Conservation (phyloP, 306 rosid species). For the Lagenaria siceraria region DNA sequence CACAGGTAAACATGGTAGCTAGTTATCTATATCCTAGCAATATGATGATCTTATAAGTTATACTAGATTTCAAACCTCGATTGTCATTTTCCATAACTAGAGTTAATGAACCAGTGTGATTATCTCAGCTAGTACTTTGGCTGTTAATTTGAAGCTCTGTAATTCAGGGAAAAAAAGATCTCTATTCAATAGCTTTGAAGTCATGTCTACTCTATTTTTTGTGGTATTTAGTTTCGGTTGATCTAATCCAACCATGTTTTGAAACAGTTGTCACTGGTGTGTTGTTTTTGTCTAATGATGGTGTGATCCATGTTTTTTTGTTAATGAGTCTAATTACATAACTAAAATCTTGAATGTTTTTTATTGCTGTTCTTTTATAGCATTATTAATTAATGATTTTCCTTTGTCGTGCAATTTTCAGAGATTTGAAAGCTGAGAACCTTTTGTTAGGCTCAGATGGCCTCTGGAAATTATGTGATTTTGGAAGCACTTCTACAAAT, state of each 20-base stretch:
- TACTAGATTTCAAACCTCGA: not conserved
- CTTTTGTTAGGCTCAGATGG: conserved; percentile 74
- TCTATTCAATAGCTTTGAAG: not conserved
- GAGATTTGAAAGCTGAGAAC: conserved; percentile 96
- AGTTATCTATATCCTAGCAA: not conserved
- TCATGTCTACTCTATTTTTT: not conserved
- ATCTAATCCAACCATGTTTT: not conserved
- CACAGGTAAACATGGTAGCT: conserved; percentile 49
- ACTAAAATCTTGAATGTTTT: not conserved
- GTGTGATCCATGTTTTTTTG: not conserved
- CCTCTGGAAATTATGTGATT: conserved; percentile 90
- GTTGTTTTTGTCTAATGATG: not conserved
- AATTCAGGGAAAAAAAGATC: not conserved
- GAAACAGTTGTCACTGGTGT: not conserved
- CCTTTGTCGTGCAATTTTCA: conserved; percentile 16
- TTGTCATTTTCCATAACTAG: not conserved
- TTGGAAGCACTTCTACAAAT: conserved; percentile 86
- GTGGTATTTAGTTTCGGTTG: not conserved
- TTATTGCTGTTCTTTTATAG: not conserved
- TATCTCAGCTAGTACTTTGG: not conserved
- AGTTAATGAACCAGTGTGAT: not conserved
- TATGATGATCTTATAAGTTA: not conserved
- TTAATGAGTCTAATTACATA: not conserved
- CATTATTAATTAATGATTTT: not conserved
- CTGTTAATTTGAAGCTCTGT: not conserved